Percentiles rank a stretch among this genome's conserved stretches.
Evolutionary conservation across 1,284 basidiomycete species (phyloP).

Genomic region (Trichosporon sp.): DNA sequence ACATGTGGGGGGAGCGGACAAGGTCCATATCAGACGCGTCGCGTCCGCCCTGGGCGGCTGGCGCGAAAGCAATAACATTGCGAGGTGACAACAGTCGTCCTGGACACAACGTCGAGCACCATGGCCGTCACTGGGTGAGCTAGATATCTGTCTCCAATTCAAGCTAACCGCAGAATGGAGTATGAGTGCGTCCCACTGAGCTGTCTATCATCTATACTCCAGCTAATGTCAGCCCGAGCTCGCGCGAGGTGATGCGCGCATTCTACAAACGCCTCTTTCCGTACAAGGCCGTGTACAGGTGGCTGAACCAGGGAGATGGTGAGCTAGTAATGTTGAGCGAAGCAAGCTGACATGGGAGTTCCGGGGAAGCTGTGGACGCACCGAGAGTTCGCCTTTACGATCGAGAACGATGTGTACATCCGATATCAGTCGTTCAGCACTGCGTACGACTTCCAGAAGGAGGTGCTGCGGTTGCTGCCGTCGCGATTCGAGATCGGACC

Average conservation of each 20-base stretch:
- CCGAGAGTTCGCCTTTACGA: conserved; percentile 95
- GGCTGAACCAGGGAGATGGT: conserved; percentile 87
- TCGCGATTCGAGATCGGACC: conserved; percentile 96
- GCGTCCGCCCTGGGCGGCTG: background rate
- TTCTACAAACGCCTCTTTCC: conserved; percentile 92
- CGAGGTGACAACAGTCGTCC: background rate
- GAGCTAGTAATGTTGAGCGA: conserved; percentile 9
- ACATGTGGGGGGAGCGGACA: background rate
- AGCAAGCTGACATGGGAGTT: conserved; percentile 31
- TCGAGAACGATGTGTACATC: conserved; percentile 84
- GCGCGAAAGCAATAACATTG: background rate
- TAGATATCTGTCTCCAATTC: too few species aligned
- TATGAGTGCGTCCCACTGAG: conserved; percentile 10
- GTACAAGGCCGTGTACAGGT: conserved; percentile 86
- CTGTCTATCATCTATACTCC: background rate
- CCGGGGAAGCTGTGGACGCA: conserved; percentile 70
- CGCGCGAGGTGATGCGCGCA: conserved; percentile 67
- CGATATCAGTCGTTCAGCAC: conserved; percentile 88
- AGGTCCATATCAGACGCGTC: conserved; percentile 3
- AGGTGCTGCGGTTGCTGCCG: conserved; percentile 74
- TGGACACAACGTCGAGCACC: background rate
- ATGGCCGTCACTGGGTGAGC: conserved; percentile 7
- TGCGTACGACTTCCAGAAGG: conserved; percentile 85
- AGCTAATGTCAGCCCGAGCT: conserved; percentile 44
- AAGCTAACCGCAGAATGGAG: conserved; percentile 13